phyloP scores from a whole-genome alignment of 345 rosid species.

The Euphorbia lathyris region DNA sequence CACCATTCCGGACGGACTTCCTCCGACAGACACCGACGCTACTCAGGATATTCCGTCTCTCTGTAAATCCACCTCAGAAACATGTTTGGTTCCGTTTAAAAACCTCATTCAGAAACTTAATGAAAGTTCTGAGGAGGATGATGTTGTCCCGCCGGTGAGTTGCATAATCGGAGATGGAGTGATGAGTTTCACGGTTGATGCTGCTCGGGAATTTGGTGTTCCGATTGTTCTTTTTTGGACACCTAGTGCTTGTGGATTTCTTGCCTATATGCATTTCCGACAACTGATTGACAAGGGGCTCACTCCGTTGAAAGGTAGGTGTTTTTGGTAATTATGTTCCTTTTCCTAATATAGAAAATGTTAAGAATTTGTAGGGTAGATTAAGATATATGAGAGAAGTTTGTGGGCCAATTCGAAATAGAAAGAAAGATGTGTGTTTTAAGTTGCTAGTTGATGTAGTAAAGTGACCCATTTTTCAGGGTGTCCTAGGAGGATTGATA shows the following conservation, averaged over 20 bases:
- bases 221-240: slow-evolving; percentile 22
- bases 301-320: slow-evolving; percentile 18
- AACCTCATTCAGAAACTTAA: not conserved
- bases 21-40: slow-evolving; percentile 10
- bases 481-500: no score
- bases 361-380: no score
- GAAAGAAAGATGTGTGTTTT: no score
- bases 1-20: slow-evolving; percentile 22
- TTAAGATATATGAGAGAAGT: no score
- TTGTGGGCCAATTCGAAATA: no score
- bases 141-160: slow-evolving; percentile 12
- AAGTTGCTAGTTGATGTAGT: no score
- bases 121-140: not conserved
- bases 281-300: slow-evolving; percentile 7
- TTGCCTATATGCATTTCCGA: slow-evolving; percentile 8
- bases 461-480: no score
- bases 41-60: slow-evolving; percentile 21
- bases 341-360: no score
- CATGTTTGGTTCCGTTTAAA: slow-evolving; percentile 11
- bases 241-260: slow-evolving; percentile 21
- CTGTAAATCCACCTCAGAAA: slow-evolving; percentile 9
- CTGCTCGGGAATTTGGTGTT: slow-evolving; percentile 13
- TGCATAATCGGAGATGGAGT: slow-evolving; percentile 14
- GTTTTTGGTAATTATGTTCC: no score
- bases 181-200: slow-evolving; percentile 19